Conservation (phyloP, 2,329 filamentous ascomycete genomes). For the Aureobasidium pullulans region DNA sequence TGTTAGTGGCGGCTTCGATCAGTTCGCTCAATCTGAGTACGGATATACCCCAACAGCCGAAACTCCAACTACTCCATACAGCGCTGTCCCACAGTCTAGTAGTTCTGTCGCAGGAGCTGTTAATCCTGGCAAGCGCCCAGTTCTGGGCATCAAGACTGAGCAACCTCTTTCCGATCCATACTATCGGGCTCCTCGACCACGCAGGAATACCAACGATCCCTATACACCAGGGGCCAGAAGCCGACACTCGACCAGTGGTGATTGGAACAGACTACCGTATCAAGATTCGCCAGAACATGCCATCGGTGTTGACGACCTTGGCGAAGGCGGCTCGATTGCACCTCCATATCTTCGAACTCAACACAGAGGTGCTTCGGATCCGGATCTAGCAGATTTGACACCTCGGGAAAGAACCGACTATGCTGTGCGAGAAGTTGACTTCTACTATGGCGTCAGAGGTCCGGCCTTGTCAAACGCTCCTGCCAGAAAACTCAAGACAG, state of each 20-base stretch:
- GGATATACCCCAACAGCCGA: conserved; percentile 40
- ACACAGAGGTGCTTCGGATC: conserved; percentile 43
- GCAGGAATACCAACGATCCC: conserved; percentile 55
- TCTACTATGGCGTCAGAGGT: conserved; percentile 89
- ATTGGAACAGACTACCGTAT: conserved; percentile 40
- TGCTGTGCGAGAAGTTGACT: conserved; percentile 88
- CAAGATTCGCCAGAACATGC: conserved; percentile 33
- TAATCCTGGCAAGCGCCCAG: conserved; percentile 37
- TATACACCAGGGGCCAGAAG: conserved; percentile 35
- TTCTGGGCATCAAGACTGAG: conserved; percentile 31
- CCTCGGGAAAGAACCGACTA: conserved; percentile 67
- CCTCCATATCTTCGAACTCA: conserved; percentile 47
- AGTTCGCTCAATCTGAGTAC: conserved; percentile 45
- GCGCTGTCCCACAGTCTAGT: conserved; percentile 51
- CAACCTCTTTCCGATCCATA: conserved; percentile 59
- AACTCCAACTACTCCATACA: conserved; percentile 67
- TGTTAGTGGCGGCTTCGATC: conserved; percentile 44
- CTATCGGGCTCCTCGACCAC: conserved; percentile 74
- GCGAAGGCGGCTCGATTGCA: conserved; percentile 40
- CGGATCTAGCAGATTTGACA: conserved; percentile 42
- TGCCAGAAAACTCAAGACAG: conserved; percentile 81
- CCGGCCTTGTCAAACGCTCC: conserved; percentile 68
- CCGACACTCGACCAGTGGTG: conserved; percentile 35
- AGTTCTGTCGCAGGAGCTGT: conserved; percentile 34
- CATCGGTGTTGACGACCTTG: conserved; percentile 25